Evolutionary conservation across 306 rosid species (phyloP), one percentile per base, ranked within the genome.

Genomic region (Gleditsia sinensis): DNA sequence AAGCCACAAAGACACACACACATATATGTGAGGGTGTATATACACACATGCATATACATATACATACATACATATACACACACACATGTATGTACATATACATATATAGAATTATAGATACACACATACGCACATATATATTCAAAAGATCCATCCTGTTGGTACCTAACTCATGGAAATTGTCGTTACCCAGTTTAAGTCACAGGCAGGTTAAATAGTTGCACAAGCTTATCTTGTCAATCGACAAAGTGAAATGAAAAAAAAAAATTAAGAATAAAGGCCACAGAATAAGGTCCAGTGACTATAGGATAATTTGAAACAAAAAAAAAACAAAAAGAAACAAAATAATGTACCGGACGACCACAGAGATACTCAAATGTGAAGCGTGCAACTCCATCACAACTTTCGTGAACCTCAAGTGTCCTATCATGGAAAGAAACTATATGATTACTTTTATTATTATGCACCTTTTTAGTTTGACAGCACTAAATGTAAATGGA

Each of bases 281-380:
- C 5, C 6, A 69, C 39, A 53, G 37, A 42, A 14, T 19, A 21
- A 30, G 27, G 7, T 71, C 58, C 37, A 14, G 33, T 42, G 27
- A 70, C 58, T 39, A 43, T 17, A 49, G 75, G 19, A 3, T 40
- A 54, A 63, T 4, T 46, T 49, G 50, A 59, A 45, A 46, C 39
- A 45, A 39, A 4, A 69, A 69, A 33, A 63, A 71, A 53, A 74
- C 9, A 66, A 42, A 50, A 48, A 64, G 50, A 81, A 72, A 83
- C 45, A 82, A 71, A n/a, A 72, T 6, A 56, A 77, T 28, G 53
- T 87, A 93, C 98, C 87, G 97, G 98, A 32, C 51, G 95, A 50
- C 98, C 96, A 73, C 98, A 94, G 17, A 94, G 90, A 87, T 89
- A 72, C 43, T 91, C 95, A 76, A 94, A 94, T 56, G 96, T 72